Conservation (phyloP, 495 filamentous ascomycete genomes). For the Opeltia flavorubescens region DNA sequence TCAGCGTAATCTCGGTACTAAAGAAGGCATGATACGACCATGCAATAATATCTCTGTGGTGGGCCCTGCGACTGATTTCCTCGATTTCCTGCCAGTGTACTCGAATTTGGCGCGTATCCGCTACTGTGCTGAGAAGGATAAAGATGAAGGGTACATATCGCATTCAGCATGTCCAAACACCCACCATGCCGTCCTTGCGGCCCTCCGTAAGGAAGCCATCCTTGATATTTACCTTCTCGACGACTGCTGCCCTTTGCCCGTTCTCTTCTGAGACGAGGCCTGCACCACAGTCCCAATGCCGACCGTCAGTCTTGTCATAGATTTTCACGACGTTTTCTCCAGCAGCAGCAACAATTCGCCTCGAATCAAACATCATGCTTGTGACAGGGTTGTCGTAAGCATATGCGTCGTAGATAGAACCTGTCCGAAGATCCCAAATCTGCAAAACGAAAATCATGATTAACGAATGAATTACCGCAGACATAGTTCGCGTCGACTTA, state of each 20-base stretch:
- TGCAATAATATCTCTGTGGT: too few species aligned
- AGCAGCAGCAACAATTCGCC: slow-evolving; percentile 80
- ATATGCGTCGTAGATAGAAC: slow-evolving; percentile 90
- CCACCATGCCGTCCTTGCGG: slow-evolving; percentile 73
- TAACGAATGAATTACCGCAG: neutral
- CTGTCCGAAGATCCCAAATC: slow-evolving; percentile 98
- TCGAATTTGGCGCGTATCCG: neutral
- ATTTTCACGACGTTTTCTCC: slow-evolving; percentile 91
- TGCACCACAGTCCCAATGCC: slow-evolving; percentile 94
- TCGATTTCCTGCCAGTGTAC: neutral
- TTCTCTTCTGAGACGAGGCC: slow-evolving; percentile 52
- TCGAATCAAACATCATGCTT: slow-evolving; percentile 93
- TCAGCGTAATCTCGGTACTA: too few species aligned
- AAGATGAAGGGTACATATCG: too few species aligned
- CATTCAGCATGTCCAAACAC: slow-evolving; percentile 73
- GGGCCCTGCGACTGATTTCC: too few species aligned
- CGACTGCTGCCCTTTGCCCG: slow-evolving; percentile 45
- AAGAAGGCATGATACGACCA: too few species aligned
- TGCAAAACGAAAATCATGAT: slow-evolving; percentile 22
- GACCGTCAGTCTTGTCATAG: slow-evolving; percentile 90
- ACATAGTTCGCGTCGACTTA: slow-evolving; percentile 32
- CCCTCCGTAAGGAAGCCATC: slow-evolving; percentile 93
- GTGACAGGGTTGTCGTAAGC: slow-evolving; percentile 89
- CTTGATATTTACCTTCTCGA: slow-evolving; percentile 80
- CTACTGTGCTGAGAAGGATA: too few species aligned